Evolutionary conservation across 257 asterid genomes (phyloP).

Genomic region (Eustoma russellianum): DNA sequence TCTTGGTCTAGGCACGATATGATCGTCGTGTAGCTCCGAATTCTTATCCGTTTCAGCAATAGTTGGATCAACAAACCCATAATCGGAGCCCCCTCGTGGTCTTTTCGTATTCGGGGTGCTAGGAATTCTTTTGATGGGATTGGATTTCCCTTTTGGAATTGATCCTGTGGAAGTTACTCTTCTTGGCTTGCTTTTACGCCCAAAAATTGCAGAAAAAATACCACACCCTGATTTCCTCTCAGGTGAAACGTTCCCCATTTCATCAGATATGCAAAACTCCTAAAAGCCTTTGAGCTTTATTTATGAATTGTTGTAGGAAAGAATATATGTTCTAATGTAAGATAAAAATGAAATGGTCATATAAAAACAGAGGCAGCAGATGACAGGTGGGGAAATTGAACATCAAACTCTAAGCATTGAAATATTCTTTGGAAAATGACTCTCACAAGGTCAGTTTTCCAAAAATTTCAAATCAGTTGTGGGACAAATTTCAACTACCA

Average conservation of each 20-base stretch:
- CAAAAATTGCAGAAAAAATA: slow-evolving; percentile 52
- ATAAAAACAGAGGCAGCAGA: background rate
- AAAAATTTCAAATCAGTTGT: background rate
- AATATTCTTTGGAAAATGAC: slow-evolving; percentile 4
- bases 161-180: slow-evolving; percentile 54
- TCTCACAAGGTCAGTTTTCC: background rate
- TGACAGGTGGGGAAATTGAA: background rate
- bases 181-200: slow-evolving; percentile 54
- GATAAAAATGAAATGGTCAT: background rate
- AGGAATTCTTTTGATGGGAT: slow-evolving; percentile 22
- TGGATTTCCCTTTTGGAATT: slow-evolving; percentile 16
- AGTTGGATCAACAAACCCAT: slow-evolving; percentile 11
- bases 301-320: background rate
- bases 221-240: slow-evolving; percentile 79
- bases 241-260: slow-evolving; percentile 55
- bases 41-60: background rate
- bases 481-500: background rate
- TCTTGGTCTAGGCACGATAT: slow-evolving; percentile 50
- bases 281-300: background rate
- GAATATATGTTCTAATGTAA: slow-evolving; percentile 1
- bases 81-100: slow-evolving; percentile 17
- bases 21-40: slow-evolving; percentile 21
- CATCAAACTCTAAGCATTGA: slow-evolving; percentile 12
- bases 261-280: background rate
- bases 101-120: slow-evolving; percentile 26